A percentile compares a stretch with the other conserved stretches of the same genome.
Conservation (phyloP, 2,329 filamentous ascomycete genomes). For the Ophiocordyceps sinensis region DNA sequence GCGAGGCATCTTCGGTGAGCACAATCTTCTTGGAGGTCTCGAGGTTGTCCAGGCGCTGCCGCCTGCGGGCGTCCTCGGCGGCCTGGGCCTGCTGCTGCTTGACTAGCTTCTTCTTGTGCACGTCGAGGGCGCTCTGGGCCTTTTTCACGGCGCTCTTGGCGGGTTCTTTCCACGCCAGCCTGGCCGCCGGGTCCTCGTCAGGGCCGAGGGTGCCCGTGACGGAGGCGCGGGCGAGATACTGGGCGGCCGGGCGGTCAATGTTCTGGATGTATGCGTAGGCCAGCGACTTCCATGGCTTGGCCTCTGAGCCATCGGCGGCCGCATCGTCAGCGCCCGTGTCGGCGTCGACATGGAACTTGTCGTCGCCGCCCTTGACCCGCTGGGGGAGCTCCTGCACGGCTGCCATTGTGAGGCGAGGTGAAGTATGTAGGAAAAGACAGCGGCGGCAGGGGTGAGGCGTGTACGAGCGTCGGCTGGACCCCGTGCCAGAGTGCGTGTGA, state of each 20-base stretch:
- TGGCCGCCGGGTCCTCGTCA: conserved; percentile 48
- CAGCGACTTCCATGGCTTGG: conserved; percentile 68
- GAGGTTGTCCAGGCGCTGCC: conserved; percentile 48
- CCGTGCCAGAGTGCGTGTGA: no score
- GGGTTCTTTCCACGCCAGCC: conserved; percentile 63
- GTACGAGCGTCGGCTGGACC: no score
- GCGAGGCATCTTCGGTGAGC: conserved; percentile 50
- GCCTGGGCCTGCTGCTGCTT: conserved; percentile 42
- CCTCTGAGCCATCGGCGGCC: conserved; percentile 51
- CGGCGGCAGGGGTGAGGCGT: no score
- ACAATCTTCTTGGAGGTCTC: conserved; percentile 68
- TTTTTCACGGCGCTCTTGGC: conserved; percentile 81
- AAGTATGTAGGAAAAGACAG: no score
- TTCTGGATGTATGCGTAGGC: conserved; percentile 63
- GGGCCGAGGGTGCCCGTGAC: conserved; percentile 44
- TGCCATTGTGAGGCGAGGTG: conserved; percentile 16
- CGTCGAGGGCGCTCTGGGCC: conserved; percentile 57
- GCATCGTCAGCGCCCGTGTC: conserved; percentile 61
- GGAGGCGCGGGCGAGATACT: conserved; percentile 57
- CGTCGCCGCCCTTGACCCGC: conserved; percentile 11
- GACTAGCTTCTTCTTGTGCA: conserved; percentile 60
- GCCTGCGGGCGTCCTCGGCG: conserved; percentile 57
- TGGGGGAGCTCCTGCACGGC: conserved; percentile 35
- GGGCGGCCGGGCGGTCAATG: conserved; percentile 38
- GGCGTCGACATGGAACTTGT: conserved; percentile 59